phyloP scores from a whole-genome alignment of 2,329 filamentous ascomycete genomes.

The Diplodia seriata region DNA sequence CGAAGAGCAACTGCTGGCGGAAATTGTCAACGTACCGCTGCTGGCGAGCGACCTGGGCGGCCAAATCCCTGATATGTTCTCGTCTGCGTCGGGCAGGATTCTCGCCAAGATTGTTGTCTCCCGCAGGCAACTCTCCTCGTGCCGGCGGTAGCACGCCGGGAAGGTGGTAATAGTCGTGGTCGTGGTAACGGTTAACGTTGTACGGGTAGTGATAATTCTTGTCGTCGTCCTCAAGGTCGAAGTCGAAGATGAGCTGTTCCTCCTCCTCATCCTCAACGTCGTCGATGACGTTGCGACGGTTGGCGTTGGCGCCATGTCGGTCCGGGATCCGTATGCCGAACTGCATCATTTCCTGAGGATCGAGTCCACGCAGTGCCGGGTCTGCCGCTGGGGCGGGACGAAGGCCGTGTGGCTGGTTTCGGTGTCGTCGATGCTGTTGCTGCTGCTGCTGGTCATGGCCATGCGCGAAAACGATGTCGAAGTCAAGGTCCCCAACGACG shows the following conservation, averaged over 20 bases:
- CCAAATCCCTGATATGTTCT: not conserved
- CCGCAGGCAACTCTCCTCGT: not conserved
- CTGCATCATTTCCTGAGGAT: not conserved
- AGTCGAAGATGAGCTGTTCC: slow-evolving; percentile 10
- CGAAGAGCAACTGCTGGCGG: not conserved
- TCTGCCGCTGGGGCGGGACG: not conserved
- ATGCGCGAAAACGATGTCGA: slow-evolving; percentile 6
- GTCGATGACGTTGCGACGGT: not conserved
- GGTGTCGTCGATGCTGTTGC: not conserved
- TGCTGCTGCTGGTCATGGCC: not conserved
- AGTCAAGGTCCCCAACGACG: slow-evolving; percentile 14
- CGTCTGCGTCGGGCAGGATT: not conserved
- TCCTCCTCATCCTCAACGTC: not conserved
- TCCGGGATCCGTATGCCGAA: not conserved
- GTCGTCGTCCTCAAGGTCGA: slow-evolving; percentile 2
- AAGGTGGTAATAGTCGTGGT: not conserved
- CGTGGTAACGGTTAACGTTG: not conserved
- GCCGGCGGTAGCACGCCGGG: not conserved
- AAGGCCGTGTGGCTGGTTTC: not conserved
- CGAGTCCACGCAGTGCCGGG: not conserved
- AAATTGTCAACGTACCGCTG: slow-evolving; percentile 6
- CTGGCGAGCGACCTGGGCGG: not conserved
- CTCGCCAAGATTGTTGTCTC: not conserved
- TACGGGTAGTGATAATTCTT: not conserved
- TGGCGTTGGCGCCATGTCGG: too few species aligned